These are phyloP conservation scores for Galerina sulciceps DNA, from an alignment of 768 basidiomycete species.

Conservation along the genomic window DNA sequence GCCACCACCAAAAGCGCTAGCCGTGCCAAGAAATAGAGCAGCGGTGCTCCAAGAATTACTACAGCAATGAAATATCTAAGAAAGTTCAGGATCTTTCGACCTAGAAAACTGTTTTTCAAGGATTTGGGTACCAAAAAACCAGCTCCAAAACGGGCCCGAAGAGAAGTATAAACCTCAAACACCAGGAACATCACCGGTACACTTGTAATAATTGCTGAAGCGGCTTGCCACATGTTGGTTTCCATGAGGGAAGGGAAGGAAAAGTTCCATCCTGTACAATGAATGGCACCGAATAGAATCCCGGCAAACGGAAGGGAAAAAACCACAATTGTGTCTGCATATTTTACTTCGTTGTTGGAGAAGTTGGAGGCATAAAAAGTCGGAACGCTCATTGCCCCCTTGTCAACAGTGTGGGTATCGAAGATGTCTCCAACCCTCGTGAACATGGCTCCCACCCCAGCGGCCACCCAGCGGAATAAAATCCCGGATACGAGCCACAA, in stretches of 20 bases:
- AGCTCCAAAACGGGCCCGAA: too few relatives aligned
- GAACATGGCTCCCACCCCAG: too few relatives aligned
- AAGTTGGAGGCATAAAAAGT: neutral
- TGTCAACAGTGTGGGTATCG: too few relatives aligned
- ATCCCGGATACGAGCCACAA: too few relatives aligned
- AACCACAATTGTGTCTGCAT: neutral
- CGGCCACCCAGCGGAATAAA: too few relatives aligned
- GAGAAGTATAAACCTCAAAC: neutral
- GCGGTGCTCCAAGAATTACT: neutral
- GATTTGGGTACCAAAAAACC: too few relatives aligned
- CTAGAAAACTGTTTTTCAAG: neutral
- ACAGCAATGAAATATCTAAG: too few relatives aligned
- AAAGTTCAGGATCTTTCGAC: neutral
- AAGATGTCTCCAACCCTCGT: too few relatives aligned
- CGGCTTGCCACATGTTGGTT: neutral
- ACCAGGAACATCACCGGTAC: neutral
- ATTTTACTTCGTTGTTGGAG: neutral
- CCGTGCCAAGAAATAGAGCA: conserved; percentile 3
- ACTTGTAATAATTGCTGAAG: neutral
- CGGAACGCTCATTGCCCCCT: too few relatives aligned
- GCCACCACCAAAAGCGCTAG: neutral
- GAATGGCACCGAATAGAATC: conserved; percentile 29
- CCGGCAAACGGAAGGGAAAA: neutral
- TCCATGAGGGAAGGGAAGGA: conserved; percentile 18
- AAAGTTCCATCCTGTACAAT: conserved; percentile 28